Evolutionary conservation across 139 green algal species (phyloP).

Genomic region (Picochlorum sp.): DNA sequence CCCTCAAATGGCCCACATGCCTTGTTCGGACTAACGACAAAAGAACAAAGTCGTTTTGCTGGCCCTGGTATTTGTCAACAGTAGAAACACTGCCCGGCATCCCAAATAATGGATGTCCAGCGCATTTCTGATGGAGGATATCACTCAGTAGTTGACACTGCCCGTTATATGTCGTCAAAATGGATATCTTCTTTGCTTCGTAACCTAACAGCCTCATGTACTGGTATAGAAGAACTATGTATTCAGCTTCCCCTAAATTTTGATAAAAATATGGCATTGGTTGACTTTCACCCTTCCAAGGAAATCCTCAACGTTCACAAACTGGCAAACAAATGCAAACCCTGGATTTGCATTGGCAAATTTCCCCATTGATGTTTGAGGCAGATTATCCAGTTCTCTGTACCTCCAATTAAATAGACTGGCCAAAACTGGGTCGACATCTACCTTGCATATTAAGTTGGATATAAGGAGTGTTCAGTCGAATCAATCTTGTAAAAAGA

Average conservation of each 20-base stretch:
- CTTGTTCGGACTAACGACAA: conserved; percentile 87
- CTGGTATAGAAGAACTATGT: conserved; percentile 76
- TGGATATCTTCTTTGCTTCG: conserved; percentile 79
- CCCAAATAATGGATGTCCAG: conserved; percentile 41
- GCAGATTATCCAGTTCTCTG: conserved; percentile 77
- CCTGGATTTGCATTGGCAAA: conserved; percentile 69
- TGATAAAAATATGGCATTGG: conserved; percentile 92
- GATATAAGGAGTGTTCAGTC: conserved; percentile 87
- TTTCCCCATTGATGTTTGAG: conserved; percentile 34
- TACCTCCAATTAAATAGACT: conserved; percentile 98
- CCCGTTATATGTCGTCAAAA: conserved; percentile 98
- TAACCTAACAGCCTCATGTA: conserved; percentile 96
- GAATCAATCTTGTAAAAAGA: conserved; percentile 94
- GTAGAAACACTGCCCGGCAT: conserved; percentile 49
- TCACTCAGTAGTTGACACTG: conserved; percentile 91
- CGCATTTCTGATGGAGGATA: conserved; percentile 82
- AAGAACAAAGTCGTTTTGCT: conserved; percentile 97
- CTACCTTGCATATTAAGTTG: conserved; percentile 92
- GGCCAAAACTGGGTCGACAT: conserved; percentile 77
- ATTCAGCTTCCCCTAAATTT: conserved; percentile 94
- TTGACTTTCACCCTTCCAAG: conserved; percentile 67
- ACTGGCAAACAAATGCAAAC: conserved; percentile 84
- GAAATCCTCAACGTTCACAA: conserved; percentile 85
- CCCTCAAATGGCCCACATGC: conserved; percentile 86
- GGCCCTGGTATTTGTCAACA: conserved; percentile 97